phyloP scores from a whole-genome alignment of 2,329 filamentous ascomycete genomes.

The Parastagonospora nodorum region DNA sequence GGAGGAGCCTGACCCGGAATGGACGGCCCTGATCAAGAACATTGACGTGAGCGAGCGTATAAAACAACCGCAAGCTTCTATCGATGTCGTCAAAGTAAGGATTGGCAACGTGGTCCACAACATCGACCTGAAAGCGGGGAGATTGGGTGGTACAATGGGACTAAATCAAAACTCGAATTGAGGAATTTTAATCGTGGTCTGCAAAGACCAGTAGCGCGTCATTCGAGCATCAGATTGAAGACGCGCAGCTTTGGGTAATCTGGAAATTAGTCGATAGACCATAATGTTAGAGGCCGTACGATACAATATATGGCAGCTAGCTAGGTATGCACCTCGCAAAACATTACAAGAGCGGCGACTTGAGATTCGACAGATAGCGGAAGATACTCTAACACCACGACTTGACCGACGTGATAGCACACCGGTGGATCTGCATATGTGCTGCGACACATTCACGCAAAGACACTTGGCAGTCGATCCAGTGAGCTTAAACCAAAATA shows the following conservation, averaged over 20 bases:
- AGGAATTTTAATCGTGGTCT: not conserved
- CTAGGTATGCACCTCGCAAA: too few species aligned
- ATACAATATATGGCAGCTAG: too few species aligned
- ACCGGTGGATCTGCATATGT: too few species aligned
- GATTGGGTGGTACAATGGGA: slow-evolving; percentile 4
- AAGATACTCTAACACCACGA: too few species aligned
- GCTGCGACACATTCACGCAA: not conserved
- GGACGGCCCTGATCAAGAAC: slow-evolving; percentile 25
- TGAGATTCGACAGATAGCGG: too few species aligned
- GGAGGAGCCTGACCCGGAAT: slow-evolving; percentile 32
- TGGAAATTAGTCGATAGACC: too few species aligned
- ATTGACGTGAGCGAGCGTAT: slow-evolving; percentile 28
- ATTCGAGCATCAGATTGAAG: too few species aligned
- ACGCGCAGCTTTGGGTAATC: too few species aligned
- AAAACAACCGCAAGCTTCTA: slow-evolving; percentile 28
- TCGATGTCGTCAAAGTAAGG: slow-evolving; percentile 54
- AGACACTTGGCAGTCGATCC: not conserved
- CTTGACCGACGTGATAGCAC: too few species aligned
- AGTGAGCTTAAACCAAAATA: slow-evolving; percentile 1
- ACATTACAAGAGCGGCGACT: too few species aligned
- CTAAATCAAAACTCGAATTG: not conserved
- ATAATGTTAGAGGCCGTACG: too few species aligned
- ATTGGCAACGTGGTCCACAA: slow-evolving; percentile 50
- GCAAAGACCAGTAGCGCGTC: too few species aligned
- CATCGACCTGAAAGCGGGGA: slow-evolving; percentile 34